A percentile compares a stretch with the other conserved stretches of the same genome.
These are phyloP conservation scores for Silene conica DNA, from an alignment of 148 eudicot species.

Conservation along the genomic window DNA sequence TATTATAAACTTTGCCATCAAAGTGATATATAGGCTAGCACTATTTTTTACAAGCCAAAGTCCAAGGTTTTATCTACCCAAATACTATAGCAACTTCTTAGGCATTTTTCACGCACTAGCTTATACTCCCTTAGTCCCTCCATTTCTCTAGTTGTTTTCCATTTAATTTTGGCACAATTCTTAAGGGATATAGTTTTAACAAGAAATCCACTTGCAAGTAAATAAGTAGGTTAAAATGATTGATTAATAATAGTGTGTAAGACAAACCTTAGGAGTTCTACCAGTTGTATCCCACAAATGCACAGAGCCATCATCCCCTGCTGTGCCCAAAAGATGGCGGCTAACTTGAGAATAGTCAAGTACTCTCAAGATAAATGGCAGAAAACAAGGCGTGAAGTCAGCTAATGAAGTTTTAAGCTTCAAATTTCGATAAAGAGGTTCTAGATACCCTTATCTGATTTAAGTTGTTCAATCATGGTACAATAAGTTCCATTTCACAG, in stretches of 20 bases:
- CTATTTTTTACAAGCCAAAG: background rate
- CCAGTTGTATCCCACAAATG: conserved; percentile 96
- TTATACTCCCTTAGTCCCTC: no score
- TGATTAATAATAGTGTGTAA: background rate
- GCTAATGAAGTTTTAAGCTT: no score
- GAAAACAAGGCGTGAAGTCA: no score
- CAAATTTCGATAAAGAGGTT: no score
- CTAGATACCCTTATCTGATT: no score
- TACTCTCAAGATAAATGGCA: conserved; percentile 43
- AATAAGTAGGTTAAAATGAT: conserved; percentile 1
- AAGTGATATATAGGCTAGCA: background rate
- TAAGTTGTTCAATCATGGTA: no score
- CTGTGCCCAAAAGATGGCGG: conserved; percentile 90
- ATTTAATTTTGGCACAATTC: no score
- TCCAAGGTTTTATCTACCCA: background rate
- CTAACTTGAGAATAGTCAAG: conserved; percentile 95
- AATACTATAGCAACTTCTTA: background rate
- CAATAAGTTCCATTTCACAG: no score
- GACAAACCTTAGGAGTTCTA: conserved; percentile 80
- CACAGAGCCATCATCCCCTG: conserved; percentile 98
- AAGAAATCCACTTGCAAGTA: no score
- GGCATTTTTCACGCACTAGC: no score
- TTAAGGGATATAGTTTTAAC: no score
- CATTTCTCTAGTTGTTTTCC: no score
- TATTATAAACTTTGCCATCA: background rate